phyloP scores from a whole-genome alignment of 1,284 basidiomycete species.

The Neonothopanus nambi region DNA sequence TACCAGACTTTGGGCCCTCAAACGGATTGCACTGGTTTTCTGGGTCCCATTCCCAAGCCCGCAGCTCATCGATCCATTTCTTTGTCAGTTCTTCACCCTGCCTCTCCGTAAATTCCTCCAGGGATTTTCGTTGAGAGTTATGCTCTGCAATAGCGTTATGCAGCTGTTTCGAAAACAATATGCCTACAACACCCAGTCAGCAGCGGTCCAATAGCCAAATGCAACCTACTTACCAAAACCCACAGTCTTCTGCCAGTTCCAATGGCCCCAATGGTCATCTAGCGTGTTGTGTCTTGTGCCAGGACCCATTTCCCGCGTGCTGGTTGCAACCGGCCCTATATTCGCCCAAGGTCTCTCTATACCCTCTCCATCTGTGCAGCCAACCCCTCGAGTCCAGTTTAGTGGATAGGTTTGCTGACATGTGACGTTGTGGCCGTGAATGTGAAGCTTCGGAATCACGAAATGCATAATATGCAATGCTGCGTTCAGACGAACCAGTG shows the following conservation, averaged over 20 bases:
- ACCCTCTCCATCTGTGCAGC: conserved; percentile 6
- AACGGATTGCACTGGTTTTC: conserved; percentile 25
- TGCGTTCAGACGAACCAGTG: not conserved
- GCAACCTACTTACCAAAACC: not conserved
- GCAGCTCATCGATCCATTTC: conserved; percentile 21
- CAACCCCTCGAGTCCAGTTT: conserved; percentile 18
- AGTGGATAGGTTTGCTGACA: conserved; percentile 23
- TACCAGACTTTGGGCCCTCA: conserved; percentile 11
- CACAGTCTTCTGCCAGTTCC: conserved; percentile 20
- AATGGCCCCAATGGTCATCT: too few relatives aligned
- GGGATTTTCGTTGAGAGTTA: not conserved
- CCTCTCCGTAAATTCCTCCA: not conserved
- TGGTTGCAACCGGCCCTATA: too few relatives aligned
- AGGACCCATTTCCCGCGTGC: too few relatives aligned
- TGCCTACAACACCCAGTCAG: not conserved
- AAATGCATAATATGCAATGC: not conserved
- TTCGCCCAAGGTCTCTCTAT: conserved; percentile 1
- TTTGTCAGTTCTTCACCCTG: not conserved
- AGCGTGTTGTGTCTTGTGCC: too few relatives aligned
- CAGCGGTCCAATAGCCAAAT: not conserved
- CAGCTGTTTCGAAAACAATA: not conserved
- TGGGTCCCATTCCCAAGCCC: conserved; percentile 26
- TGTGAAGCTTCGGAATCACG: too few relatives aligned
- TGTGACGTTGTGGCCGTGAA: too few relatives aligned
- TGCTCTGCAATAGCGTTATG: not conserved